Base-by-base conservation (phyloP, 129 eudicot species). In the sunflower (Helianthus annuus) region DNA sequence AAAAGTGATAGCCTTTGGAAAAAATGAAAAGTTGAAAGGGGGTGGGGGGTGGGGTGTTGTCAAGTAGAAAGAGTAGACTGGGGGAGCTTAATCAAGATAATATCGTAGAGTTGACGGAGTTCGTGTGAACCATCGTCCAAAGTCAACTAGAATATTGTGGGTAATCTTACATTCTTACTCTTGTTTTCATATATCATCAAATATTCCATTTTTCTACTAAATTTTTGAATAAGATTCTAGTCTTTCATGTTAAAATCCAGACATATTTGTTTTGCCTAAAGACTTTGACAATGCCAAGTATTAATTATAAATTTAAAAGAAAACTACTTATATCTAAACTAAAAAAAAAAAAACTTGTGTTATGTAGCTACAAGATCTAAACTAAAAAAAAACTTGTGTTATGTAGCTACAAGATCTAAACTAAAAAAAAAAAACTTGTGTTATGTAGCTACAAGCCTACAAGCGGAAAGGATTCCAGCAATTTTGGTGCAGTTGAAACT, bases 91-190 rank as follows among this genome's bases (percentile, higher is more conserved):
- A 34, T 64, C 4, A 51, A 12, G 40, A 64, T 22, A 38, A 16
- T 52, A 66, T 55, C 79, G 72, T 75, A 49, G 66, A 65, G 79
- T 75, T 65, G 57, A 65, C 65, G 79, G 79, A 65, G 39, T 73
- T 73, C 5, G 24, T 73, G 61, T 73, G 77, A 73, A 62, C 77
- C 77, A 32, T 62, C 13, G 62, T 62, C 49, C 27, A 48, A 27
- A 62, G 77, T 62, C 77, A 73, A 73, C 46, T 22, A 15, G 70
- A 61, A 73, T 57, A 12, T 19, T 57, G 12, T 10, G 27, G 10
- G 11, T 24, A 19, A 22, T 24, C 27, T 57, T 10, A 57, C 36
- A 32, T 32, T 32, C 36, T 48, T 48, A 2, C 64, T 27, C 11
- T 57, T 57, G 39, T 24, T 24, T 57, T 10, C 64, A 57, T 57